A percentile compares a stretch with the other conserved stretches of the same genome.
Evolutionary conservation across 805 yeast genomes (phyloP).

Genomic region (Candida ortonii): DNA sequence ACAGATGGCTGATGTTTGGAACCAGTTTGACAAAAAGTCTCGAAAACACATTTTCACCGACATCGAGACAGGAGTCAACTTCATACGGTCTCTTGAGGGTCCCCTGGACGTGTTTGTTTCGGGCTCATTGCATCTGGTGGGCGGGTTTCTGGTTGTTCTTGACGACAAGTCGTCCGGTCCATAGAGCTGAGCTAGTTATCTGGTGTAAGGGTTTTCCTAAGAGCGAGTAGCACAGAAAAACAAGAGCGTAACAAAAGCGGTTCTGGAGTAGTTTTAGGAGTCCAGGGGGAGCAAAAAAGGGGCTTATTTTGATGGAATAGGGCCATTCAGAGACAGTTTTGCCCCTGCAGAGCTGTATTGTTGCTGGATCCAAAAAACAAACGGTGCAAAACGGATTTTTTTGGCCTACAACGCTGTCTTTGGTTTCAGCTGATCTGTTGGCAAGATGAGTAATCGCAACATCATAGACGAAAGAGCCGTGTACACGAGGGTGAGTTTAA

Average conservation of each 20-base stretch:
- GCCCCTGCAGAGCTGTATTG: no score
- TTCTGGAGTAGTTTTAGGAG: conserved; percentile 6
- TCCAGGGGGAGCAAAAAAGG: background rate
- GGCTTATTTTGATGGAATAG: background rate
- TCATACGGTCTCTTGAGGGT: conserved; percentile 45
- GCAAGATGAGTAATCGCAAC: conserved; percentile 22
- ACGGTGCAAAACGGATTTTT: no score
- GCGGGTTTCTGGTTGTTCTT: conserved; percentile 85
- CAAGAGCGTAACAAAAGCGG: conserved; percentile 5
- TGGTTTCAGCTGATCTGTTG: background rate
- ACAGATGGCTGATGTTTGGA: conserved; percentile 69
- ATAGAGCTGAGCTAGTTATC: no score
- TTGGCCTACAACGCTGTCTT: no score
- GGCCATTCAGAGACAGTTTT: no score
- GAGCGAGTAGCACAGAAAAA: no score
- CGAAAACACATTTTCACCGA: conserved; percentile 56
- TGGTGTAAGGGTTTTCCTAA: no score
- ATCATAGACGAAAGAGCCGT: conserved; percentile 31
- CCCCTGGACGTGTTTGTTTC: conserved; percentile 80
- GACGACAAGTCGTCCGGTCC: conserved; percentile 55
- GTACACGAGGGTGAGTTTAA: conserved; percentile 25
- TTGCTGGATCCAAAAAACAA: no score
- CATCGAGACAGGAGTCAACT: conserved; percentile 69
- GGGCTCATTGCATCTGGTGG: conserved; percentile 92
- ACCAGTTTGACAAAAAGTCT: conserved; percentile 41